These are phyloP conservation scores for Apiotrichum sp. DNA, from an alignment of 1,284 basidiomycete genomes.

Conservation along the genomic window DNA sequence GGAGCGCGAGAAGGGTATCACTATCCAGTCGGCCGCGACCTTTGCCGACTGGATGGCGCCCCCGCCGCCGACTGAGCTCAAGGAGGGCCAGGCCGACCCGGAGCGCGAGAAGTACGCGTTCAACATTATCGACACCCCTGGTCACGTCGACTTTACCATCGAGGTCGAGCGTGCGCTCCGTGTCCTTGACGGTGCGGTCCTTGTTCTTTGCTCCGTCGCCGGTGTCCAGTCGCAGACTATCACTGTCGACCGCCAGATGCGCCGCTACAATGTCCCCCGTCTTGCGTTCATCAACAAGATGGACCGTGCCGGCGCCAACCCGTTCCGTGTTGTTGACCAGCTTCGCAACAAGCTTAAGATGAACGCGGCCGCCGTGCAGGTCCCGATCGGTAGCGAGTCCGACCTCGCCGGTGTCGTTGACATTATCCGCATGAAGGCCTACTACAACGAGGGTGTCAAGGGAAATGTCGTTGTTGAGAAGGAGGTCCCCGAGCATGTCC, in stretches of 20 bases:
- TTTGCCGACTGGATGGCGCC: constrained; percentile 90
- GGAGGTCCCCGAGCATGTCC: constrained; percentile 74
- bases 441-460: constrained; percentile 92
- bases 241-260: constrained; percentile 98
- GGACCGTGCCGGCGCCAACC: constrained; percentile 97
- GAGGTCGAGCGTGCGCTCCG: constrained; percentile 96
- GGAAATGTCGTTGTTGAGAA: constrained; percentile 81
- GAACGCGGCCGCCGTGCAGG: constrained; percentile 88
- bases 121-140: constrained; percentile 99
- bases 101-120: constrained; percentile 79
- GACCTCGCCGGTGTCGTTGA: constrained; percentile 87
- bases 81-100: constrained; percentile 21
- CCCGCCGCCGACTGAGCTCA: constrained; percentile 49
- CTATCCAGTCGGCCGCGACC: constrained; percentile 96
- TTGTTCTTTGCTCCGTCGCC: constrained; percentile 94
- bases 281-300: constrained; percentile 99
- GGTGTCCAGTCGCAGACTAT: constrained; percentile 99
- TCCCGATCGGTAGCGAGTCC: constrained; percentile 90
- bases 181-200: constrained; percentile 91
- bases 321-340: constrained; percentile 89
- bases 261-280: constrained; percentile 89
- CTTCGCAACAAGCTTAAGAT: constrained; percentile 88
- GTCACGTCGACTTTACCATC: constrained; percentile 99
- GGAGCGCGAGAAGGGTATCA: constrained; percentile 98
- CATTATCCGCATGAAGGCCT: constrained; percentile 86